A percentile compares a stretch with the other conserved stretches of the same genome.
phyloP scores from a whole-genome alignment of 2,329 filamentous ascomycete species.

The Penicillium sp. region DNA sequence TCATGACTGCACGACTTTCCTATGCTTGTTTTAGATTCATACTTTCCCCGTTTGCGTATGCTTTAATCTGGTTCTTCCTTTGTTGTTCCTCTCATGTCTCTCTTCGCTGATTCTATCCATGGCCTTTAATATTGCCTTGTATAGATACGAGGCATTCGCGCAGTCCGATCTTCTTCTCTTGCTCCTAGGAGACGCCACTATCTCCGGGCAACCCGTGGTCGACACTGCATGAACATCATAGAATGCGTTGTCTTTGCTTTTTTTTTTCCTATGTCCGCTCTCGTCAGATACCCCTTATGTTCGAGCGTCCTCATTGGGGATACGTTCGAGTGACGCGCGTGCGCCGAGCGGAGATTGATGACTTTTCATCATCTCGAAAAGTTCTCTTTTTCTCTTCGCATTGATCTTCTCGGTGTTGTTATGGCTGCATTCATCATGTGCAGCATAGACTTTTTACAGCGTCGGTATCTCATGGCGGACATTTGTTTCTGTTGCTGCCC shows the following conservation, averaged over 20 bases:
- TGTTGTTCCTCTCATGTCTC: conserved; percentile 14
- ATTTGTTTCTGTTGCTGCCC: conserved; percentile 21
- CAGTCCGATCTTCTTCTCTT: conserved; percentile 30
- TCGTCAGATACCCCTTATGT: conserved; percentile 42
- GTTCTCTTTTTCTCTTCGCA: conserved; percentile 32
- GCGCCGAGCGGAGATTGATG: conserved; percentile 33
- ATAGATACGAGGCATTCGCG: conserved; percentile 35
- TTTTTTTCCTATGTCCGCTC: conserved; percentile 39
- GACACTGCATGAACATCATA: conserved; percentile 44
- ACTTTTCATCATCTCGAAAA: conserved; percentile 31
- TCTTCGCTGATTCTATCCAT: conserved; percentile 14
- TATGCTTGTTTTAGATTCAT: conserved; percentile 22
- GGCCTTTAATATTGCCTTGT: conserved; percentile 27
- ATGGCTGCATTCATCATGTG: conserved; percentile 34
- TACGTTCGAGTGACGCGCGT: conserved; percentile 32
- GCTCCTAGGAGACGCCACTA: conserved; percentile 19
- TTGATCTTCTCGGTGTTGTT: conserved; percentile 35
- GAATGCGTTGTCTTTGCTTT: conserved; percentile 42
- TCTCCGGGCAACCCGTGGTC: conserved; percentile 27
- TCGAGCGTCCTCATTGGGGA: conserved; percentile 33
- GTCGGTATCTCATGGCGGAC: conserved; percentile 36
- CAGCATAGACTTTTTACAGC: conserved; percentile 36
- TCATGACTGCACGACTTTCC: conserved; percentile 40
- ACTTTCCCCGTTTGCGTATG: conserved; percentile 1
- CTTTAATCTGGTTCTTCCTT: conserved; percentile 17